Evolutionary conservation across 169 alveolate species (phyloP).

Genomic region (Babesia ovis): DNA sequence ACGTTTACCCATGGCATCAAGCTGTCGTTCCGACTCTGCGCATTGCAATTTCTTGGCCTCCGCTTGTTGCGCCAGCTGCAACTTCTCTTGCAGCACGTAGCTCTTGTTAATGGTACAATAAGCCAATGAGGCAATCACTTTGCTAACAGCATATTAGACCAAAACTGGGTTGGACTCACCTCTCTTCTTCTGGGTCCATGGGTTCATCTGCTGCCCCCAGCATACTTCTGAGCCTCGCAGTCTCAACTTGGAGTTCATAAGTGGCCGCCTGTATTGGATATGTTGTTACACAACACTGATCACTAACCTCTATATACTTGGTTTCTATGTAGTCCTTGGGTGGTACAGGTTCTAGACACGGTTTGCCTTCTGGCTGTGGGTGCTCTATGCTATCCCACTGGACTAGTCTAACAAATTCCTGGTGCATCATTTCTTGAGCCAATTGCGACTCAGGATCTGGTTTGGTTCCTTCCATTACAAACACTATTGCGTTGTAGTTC

Average conservation of each 20-base stretch:
- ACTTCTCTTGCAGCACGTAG: conserved; percentile 36
- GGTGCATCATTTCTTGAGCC: conserved; percentile 38
- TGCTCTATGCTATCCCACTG: conserved; percentile 56
- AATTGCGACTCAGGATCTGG: conserved; percentile 3
- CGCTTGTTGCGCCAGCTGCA: conserved; percentile 34
- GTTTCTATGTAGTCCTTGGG: not conserved
- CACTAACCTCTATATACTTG: conserved; percentile 3
- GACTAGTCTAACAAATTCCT: conserved; percentile 44
- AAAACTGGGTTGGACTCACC: not conserved
- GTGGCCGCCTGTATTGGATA: conserved; percentile 28
- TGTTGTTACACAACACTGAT: not conserved
- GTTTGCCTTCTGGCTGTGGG: conserved; percentile 67
- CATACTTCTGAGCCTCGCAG: conserved; percentile 15
- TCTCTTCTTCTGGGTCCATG: not conserved
- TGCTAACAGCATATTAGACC: not conserved
- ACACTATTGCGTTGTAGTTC: conserved; percentile 48
- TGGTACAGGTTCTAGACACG: conserved; percentile 11
- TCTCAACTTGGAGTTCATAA: conserved; percentile 20
- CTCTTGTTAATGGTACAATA: conserved; percentile 35
- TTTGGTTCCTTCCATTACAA: conserved; percentile 23
- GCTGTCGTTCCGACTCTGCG: conserved; percentile 27
- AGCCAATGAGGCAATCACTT: conserved; percentile 22
- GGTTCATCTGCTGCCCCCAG: conserved; percentile 25
- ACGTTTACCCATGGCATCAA: conserved; percentile 39
- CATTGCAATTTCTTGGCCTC: conserved; percentile 22